Evolutionary conservation across 202 grass and related monocot species (phyloP).

Genomic region (Musa balbisiana): DNA sequence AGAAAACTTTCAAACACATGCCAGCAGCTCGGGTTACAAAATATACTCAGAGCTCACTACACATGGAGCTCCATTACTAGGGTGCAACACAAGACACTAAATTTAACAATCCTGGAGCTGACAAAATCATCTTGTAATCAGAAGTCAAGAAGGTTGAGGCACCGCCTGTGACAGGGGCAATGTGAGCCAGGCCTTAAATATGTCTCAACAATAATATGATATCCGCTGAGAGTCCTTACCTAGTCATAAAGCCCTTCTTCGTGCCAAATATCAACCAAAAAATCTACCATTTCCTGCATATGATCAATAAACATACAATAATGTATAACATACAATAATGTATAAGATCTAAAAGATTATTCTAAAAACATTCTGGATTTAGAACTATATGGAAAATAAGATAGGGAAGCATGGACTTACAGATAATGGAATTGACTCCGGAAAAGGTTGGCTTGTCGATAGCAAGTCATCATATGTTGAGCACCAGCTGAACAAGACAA

Average conservation of each 20-base stretch:
- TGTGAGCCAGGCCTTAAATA: too few relatives aligned
- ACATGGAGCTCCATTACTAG: too few relatives aligned
- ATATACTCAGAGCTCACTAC: too few relatives aligned
- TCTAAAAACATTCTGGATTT: too few relatives aligned
- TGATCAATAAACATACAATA: background rate
- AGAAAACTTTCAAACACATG: too few relatives aligned
- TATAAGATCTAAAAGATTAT: background rate
- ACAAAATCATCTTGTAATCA: too few relatives aligned
- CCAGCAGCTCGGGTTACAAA: too few relatives aligned
- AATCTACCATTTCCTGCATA: conserved; percentile 90
- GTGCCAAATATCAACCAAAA: conserved; percentile 87
- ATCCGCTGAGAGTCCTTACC: background rate
- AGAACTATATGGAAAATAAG: background rate
- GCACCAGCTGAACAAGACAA: conserved; percentile 48
- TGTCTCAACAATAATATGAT: too few relatives aligned
- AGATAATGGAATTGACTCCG: conserved; percentile 59
- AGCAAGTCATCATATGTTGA: conserved; percentile 81
- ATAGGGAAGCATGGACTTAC: conserved; percentile 32
- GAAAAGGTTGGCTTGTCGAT: conserved; percentile 49
- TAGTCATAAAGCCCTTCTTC: conserved; percentile 88
- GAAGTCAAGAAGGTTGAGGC: too few relatives aligned
- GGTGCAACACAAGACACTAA: too few relatives aligned
- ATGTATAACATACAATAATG: background rate
- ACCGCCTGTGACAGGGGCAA: too few relatives aligned
- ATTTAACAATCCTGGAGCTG: too few relatives aligned